phyloP scores from a whole-genome alignment of 768 basidiomycete genomes.

The Leccinellum albellum region DNA sequence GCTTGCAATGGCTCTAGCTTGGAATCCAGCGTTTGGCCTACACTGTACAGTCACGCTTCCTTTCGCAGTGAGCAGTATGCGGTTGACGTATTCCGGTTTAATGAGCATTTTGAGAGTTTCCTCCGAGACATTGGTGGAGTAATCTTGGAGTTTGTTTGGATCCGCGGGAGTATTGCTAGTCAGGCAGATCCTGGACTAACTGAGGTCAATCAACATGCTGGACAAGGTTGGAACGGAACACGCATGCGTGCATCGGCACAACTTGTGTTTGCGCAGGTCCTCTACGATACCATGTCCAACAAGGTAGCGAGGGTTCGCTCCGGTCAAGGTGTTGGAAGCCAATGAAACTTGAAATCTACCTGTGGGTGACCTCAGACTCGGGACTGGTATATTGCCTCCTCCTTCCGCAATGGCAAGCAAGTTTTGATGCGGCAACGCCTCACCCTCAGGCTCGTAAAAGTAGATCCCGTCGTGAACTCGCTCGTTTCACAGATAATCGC shows the following conservation, averaged over 20 bases:
- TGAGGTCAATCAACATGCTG: neutral
- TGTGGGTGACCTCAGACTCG: too few species aligned
- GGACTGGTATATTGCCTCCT: too few species aligned
- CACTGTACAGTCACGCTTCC: constrained; percentile 79
- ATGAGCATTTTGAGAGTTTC: constrained; percentile 61
- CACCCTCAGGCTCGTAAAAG: too few species aligned
- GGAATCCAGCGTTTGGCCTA: constrained; percentile 85
- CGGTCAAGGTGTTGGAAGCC: constrained; percentile 92
- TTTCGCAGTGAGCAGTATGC: constrained; percentile 95
- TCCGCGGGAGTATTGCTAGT: constrained; percentile 47
- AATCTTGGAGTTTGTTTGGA: constrained; percentile 98
- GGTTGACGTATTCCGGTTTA: constrained; percentile 99
- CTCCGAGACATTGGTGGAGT: constrained; percentile 99
- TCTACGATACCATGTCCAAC: constrained; percentile 99
- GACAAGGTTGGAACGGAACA: neutral
- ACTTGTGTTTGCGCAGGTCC: constrained; percentile 94
- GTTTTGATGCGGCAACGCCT: too few species aligned
- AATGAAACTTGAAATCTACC: constrained; percentile 87
- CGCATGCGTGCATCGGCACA: constrained; percentile 80
- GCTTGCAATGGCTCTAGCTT: constrained; percentile 90
- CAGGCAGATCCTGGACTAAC: constrained; percentile 59
- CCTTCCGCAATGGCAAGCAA: too few species aligned
- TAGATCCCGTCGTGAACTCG: constrained; percentile 37
- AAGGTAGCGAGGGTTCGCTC: constrained; percentile 90
- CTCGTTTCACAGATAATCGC: constrained; percentile 99